Evolutionary conservation across 2,329 filamentous ascomycete species (phyloP).

Genomic region (Diplodia corticola): DNA sequence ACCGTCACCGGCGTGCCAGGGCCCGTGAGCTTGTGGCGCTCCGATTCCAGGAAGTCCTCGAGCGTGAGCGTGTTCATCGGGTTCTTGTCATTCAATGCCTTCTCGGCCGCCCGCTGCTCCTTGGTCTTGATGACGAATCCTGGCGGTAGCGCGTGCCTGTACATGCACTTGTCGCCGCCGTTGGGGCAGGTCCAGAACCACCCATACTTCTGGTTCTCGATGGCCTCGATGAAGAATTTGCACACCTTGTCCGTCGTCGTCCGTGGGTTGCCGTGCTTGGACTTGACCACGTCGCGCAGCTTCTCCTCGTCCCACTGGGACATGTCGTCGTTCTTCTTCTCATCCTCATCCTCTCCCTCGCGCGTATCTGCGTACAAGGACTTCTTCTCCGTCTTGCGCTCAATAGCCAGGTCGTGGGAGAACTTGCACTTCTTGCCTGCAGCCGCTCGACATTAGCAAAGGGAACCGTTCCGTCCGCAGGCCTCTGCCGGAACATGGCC

Average conservation of each 20-base stretch:
- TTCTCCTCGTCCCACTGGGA: slow-evolving; percentile 98
- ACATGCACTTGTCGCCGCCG: slow-evolving; percentile 97
- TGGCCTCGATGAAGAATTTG: slow-evolving; percentile 96
- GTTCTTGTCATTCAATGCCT: slow-evolving; percentile 92
- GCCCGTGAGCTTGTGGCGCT: slow-evolving; percentile 91
- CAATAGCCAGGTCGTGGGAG: slow-evolving; percentile 83
- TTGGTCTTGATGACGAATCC: slow-evolving; percentile 98
- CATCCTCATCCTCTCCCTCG: slow-evolving; percentile 67
- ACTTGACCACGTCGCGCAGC: slow-evolving; percentile 82
- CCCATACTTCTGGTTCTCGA: slow-evolving; percentile 97
- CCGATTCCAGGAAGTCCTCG: slow-evolving; percentile 95
- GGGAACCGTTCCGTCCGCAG: neutral
- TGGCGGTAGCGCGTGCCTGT: slow-evolving; percentile 90
- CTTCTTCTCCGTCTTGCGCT: slow-evolving; percentile 90
- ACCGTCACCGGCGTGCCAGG: slow-evolving; percentile 90
- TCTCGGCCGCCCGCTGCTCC: slow-evolving; percentile 92
- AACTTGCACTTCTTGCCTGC: slow-evolving; percentile 90
- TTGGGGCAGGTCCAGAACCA: slow-evolving; percentile 99
- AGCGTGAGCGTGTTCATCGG: slow-evolving; percentile 91
- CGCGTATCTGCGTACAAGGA: slow-evolving; percentile 85
- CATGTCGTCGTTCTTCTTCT: slow-evolving; percentile 87
- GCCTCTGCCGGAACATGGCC: too few relatives aligned
- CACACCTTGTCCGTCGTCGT: slow-evolving; percentile 98
- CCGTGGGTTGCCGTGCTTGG: slow-evolving; percentile 95
- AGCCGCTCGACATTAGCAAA: neutral